Evolutionary conservation across 2,329 filamentous ascomycete genomes (phyloP).

Genomic region (Incumbomyces delicatus): DNA sequence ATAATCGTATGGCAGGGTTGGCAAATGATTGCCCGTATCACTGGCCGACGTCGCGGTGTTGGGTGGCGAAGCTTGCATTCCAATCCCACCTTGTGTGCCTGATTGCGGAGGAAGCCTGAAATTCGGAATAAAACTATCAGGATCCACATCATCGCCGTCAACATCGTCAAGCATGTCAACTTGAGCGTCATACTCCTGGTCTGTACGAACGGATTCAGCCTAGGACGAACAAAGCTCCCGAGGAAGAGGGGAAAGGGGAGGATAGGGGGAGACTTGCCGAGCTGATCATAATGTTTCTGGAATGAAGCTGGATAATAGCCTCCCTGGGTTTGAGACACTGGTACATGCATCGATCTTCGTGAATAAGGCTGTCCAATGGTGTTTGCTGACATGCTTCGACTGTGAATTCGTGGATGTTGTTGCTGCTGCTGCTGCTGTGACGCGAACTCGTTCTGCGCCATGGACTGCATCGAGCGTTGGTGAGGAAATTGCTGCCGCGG

Average conservation of each 20-base stretch:
- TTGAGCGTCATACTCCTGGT: slow-evolving; percentile 93
- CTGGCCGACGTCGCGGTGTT: slow-evolving; percentile 31
- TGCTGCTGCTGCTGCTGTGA: slow-evolving; percentile 26
- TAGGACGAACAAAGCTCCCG: slow-evolving; percentile 57
- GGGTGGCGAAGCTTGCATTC: slow-evolving; percentile 34
- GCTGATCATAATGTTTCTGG: slow-evolving; percentile 88
- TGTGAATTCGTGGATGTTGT: slow-evolving; percentile 28
- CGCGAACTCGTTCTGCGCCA: slow-evolving; percentile 14
- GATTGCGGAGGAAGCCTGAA: slow-evolving; percentile 30
- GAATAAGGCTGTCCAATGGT: slow-evolving; percentile 1
- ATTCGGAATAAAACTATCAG: slow-evolving; percentile 54
- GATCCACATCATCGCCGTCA: slow-evolving; percentile 58
- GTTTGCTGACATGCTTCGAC: slow-evolving; percentile 6
- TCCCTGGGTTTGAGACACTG: slow-evolving; percentile 30
- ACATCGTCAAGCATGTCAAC: slow-evolving; percentile 79
- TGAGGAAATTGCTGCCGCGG: slow-evolving; percentile 37
- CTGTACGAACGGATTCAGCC: slow-evolving; percentile 61
- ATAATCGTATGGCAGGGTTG: slow-evolving; percentile 40
- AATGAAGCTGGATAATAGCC: slow-evolving; percentile 77
- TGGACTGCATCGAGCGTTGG: slow-evolving; percentile 34
- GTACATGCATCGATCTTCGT: slow-evolving; percentile 1
- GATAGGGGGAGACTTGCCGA: slow-evolving; percentile 67
- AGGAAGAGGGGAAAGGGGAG: slow-evolving; percentile 29
- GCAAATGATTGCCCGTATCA: slow-evolving; percentile 42
- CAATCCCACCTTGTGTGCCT: slow-evolving; percentile 24